Evolutionary conservation across 495 filamentous ascomycete species (phyloP).

Genomic region (Penicillium coffeae): DNA sequence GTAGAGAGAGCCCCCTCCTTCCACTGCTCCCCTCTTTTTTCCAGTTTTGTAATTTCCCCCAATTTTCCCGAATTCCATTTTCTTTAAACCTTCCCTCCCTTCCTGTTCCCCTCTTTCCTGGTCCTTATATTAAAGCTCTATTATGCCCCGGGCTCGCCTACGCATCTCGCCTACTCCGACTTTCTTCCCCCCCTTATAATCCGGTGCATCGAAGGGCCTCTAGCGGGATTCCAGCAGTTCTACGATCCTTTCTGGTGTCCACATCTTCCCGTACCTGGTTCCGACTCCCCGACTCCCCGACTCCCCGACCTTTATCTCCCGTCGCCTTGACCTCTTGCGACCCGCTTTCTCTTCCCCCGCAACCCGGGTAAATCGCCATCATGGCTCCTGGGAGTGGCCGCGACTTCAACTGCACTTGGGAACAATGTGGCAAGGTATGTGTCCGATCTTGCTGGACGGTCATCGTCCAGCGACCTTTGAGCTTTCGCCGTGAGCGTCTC

Average conservation of each 20-base stretch:
- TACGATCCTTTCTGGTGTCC: background rate
- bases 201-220: background rate
- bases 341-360: constrained; percentile 15
- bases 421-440: constrained; percentile 45
- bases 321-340: constrained; percentile 10
- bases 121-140: constrained; percentile 12
- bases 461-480: too few relatives aligned
- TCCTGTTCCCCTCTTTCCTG: constrained; percentile 6
- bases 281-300: background rate
- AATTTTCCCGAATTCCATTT: constrained; percentile 3
- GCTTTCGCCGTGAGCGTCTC: background rate
- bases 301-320: constrained; percentile 8
- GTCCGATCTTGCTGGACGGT: background rate
- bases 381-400: constrained; percentile 46
- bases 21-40: constrained; percentile 2
- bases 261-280: background rate
- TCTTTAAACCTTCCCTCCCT: background rate
- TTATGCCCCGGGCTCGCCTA: constrained; percentile 19
- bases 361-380: constrained; percentile 13
- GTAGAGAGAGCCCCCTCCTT: background rate
- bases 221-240: background rate
- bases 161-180: constrained; percentile 18
- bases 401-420: constrained; percentile 48
- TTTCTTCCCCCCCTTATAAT: constrained; percentile 3
- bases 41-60: background rate